phyloP scores from a whole-genome alignment of 2,329 filamentous ascomycete genomes.

The Aspergillus quadrilineatus region DNA sequence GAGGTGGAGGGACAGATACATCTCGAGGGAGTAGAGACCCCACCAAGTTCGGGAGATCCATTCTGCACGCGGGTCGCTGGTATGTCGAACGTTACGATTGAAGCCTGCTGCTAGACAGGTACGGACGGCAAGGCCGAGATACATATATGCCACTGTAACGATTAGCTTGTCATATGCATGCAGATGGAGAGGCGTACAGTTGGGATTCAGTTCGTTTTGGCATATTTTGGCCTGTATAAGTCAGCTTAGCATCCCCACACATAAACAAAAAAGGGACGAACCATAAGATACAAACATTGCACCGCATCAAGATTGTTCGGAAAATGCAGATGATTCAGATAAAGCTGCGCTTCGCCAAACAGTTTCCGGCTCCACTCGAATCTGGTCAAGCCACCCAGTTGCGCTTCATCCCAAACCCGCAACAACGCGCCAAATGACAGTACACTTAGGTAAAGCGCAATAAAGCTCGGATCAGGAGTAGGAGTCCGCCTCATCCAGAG shows the following conservation, averaged over 20 bases:
- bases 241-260: background rate
- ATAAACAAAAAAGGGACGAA: slow-evolving; percentile 15
- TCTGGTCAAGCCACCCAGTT: slow-evolving; percentile 45
- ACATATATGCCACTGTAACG: slow-evolving; percentile 46
- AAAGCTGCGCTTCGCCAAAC: slow-evolving; percentile 44
- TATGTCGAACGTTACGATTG: slow-evolving; percentile 43
- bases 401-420: slow-evolving; percentile 45
- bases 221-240: slow-evolving; percentile 46
- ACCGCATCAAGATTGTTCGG: slow-evolving; percentile 51
- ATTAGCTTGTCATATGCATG: slow-evolving; percentile 1
- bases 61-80: slow-evolving; percentile 35
- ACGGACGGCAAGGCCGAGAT: slow-evolving; percentile 49
- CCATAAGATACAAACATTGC: slow-evolving; percentile 50
- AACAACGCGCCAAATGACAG: slow-evolving; percentile 50
- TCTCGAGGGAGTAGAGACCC: slow-evolving; percentile 48
- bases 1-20: slow-evolving; percentile 26
- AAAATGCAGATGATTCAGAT: slow-evolving; percentile 43
- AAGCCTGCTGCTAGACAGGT: slow-evolving; percentile 51
- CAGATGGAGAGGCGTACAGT: slow-evolving; percentile 30
- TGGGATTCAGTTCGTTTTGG: slow-evolving; percentile 51
- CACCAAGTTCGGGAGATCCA: slow-evolving; percentile 50
- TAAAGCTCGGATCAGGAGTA: slow-evolving; percentile 42
- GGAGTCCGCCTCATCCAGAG: slow-evolving; percentile 41
- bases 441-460: slow-evolving; percentile 50
- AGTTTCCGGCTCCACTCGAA: slow-evolving; percentile 50